Evolutionary conservation across 441 rosid genomes (phyloP).

Genomic region (Gossypium trilobum): DNA sequence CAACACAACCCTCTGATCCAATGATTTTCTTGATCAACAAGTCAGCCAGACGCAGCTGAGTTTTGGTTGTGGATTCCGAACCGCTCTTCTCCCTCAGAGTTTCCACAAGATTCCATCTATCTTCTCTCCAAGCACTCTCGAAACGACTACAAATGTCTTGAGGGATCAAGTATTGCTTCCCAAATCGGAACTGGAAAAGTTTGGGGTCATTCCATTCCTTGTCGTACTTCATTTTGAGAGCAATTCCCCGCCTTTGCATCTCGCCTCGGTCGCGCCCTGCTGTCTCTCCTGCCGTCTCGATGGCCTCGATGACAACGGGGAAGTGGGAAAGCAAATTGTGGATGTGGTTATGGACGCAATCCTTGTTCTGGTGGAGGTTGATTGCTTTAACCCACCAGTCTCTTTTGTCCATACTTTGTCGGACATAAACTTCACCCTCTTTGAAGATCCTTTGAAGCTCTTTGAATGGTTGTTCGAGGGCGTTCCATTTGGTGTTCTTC

Average conservation of each 20-base stretch:
- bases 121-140: slow-evolving; percentile 65
- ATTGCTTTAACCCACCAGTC: slow-evolving; percentile 85
- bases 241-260: slow-evolving; percentile 66
- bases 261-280: slow-evolving; percentile 68
- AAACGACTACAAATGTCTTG: slow-evolving; percentile 42
- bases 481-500: slow-evolving; percentile 73
- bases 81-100: slow-evolving; percentile 45
- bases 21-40: slow-evolving; percentile 51
- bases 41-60: slow-evolving; percentile 58
- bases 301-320: slow-evolving; percentile 68
- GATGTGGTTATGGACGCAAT: slow-evolving; percentile 66
- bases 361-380: slow-evolving; percentile 65
- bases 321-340: slow-evolving; percentile 68
- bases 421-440: slow-evolving; percentile 76
- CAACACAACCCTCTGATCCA: slow-evolving; percentile 30
- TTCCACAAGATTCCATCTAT: slow-evolving; percentile 64
- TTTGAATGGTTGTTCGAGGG: slow-evolving; percentile 66
- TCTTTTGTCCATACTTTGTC: slow-evolving; percentile 61
- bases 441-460: slow-evolving; percentile 69
- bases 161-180: slow-evolving; percentile 67
- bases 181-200: slow-evolving; percentile 64
- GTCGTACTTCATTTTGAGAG: slow-evolving; percentile 59
- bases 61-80: slow-evolving; percentile 37
- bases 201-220: slow-evolving; percentile 75
- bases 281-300: slow-evolving; percentile 71